Evolutionary conservation across 1,139 yeast species (phyloP), one percentile per base, ranked within the genome.

Genomic region (Scheffersomyces insectosa): DNA sequence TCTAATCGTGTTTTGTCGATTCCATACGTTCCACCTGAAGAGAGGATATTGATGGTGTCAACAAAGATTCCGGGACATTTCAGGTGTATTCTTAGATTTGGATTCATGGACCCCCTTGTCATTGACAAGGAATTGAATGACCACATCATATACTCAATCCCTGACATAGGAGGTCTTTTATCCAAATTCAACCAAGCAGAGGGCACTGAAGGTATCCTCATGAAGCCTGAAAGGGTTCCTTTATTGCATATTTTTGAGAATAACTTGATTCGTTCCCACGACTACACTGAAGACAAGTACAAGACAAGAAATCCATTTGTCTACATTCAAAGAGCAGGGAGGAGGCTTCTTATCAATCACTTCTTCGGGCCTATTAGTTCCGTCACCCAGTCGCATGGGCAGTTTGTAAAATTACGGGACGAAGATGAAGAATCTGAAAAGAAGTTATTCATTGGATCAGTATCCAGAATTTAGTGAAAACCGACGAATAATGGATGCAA

Each of bases 31-130:
- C 66, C 64, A 1, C 47, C 47, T 4, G 71, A 65, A 5, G 76
- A 73, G 37, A 60, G 77, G 37, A 58, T 74, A 1, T 52, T 72
- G 30, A 47, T 76, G 28, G 73, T 70, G 3, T 56, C 66, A 29
- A 71, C 75, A 51, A 66, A 60, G 41, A 53, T 73, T 28, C 65
- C 70, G 1, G 78, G 78, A 1, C 75, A 75, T 46, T 75, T 68
- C 59, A 62, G 77, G 45, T 75, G 80, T 50, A 60, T 75, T 14
- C 46, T 75, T 9, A 59, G 77, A 38, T 72, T 66, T 46, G 81
- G 81, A 5, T 76, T 75, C 54, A 72, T 70, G 71, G 78, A 74
- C 46, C 66, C 65, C 16, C 60, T 70, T 9, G 45, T 47, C 34
- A 58, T 74, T 32, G 66, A 63, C 44, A 46, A 56, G 15, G 50